A percentile compares a stretch with the other conserved stretches of the same genome.
phyloP scores from a whole-genome alignment of 1,284 basidiomycete species.

The Exobasidium cylindrosporum region DNA sequence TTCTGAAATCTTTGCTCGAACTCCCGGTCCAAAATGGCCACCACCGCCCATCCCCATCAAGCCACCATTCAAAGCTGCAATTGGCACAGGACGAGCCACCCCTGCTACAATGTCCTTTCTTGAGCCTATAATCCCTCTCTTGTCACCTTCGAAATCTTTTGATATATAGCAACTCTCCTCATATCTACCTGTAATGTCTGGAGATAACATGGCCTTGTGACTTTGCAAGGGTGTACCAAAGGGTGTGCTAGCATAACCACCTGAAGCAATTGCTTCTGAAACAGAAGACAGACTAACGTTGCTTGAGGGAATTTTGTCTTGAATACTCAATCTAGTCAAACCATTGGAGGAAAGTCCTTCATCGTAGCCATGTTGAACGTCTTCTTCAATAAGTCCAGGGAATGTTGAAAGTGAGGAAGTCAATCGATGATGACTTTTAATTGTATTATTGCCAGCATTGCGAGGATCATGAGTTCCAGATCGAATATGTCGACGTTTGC shows the following conservation, averaged over 20 bases:
- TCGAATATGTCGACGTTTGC: background rate
- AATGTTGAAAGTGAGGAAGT: background rate
- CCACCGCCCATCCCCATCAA: constrained; percentile 26
- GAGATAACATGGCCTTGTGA: constrained; percentile 34
- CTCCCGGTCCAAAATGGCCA: constrained; percentile 52
- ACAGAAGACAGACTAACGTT: constrained; percentile 24
- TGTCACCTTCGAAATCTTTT: background rate
- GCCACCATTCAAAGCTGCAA: background rate
- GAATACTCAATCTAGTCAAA: background rate
- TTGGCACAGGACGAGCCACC: background rate
- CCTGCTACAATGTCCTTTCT: background rate
- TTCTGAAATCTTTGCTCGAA: constrained; percentile 47
- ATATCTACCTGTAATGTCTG: constrained; percentile 17
- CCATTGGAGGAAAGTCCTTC: background rate
- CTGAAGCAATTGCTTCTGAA: constrained; percentile 24
- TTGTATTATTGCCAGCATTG: background rate
- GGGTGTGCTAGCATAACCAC: constrained; percentile 27
- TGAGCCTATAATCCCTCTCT: background rate
- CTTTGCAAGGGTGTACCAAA: constrained; percentile 34
- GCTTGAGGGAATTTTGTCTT: constrained; percentile 20
- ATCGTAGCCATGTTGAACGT: background rate
- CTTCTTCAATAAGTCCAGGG: background rate
- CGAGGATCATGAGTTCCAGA: constrained; percentile 7
- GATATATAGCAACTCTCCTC: background rate
- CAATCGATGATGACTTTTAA: background rate